Base-by-base conservation (phyloP, 2,329 filamentous ascomycete species). In the Aspergillus niger region DNA sequence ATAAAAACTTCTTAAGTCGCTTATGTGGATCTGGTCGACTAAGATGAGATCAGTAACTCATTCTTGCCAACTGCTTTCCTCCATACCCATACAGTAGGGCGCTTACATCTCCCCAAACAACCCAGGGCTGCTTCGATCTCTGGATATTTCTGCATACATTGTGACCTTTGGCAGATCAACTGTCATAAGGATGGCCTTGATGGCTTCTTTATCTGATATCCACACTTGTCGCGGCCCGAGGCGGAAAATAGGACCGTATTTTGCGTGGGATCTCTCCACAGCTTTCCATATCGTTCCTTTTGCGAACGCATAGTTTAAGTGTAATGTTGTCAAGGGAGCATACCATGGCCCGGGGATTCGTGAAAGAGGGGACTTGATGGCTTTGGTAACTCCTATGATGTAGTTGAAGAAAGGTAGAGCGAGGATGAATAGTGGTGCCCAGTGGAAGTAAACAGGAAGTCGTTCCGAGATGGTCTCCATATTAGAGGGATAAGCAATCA, bases 131-230 rank as follows among this genome's bases (percentile, higher is more conserved):
- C 11, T 15, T 11, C 44, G 44, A 22, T 57, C 55, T 8, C 55
- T 20, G 10, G 55, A 50, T 28, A 57, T 57, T 11, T 57, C 55
- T 5, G 55, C 26, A 43, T 57, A 57, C 55, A 57, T 57, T 4
- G 44, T 22, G 8, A 57, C 47, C 15, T 52, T 57, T 7, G 55
- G 55, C 5, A 57, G 44, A 20, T 57, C 55, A 15, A 30, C 47
- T 22, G 20, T 57, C 30, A 17, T 26, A 11, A 57, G 28, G 20
- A 57, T 52, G 4, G 17, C 13, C 20, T 26, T 8, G 11, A 57
- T 51, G 6, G 55, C 55, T 22, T 57, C 55, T 36, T 49, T 50
- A n/a, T 57, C 55, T 8, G 55, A 51, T 11, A 52, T 51, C 47
- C 55, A 57, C 2, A 57, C 17, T 2, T 57, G 55, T 17, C 55